phyloP scores from a whole-genome alignment of 129 eudicot genomes.

The Centaurea solstitialis region DNA sequence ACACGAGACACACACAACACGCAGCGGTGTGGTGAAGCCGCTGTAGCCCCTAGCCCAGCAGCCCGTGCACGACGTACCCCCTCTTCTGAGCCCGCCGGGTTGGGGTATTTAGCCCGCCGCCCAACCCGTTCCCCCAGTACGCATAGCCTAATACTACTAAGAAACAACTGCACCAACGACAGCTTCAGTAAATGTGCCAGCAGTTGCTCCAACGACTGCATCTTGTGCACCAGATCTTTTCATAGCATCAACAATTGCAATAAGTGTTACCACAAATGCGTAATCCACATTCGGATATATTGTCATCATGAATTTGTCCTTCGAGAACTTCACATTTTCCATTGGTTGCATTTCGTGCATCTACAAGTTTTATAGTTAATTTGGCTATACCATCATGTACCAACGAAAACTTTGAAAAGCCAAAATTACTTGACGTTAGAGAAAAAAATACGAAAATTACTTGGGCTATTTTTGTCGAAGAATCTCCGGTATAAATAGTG shows the following conservation, averaged over 20 bases:
- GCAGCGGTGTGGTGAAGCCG: no score
- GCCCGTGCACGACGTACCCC: no score
- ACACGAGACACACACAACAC: no score
- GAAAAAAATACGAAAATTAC: background rate
- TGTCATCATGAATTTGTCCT: conserved; percentile 48
- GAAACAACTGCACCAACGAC: background rate
- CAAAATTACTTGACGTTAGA: background rate
- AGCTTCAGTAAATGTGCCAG: background rate
- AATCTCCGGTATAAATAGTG: conserved; percentile 34
- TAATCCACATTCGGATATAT: conserved; percentile 44
- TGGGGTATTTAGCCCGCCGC: no score
- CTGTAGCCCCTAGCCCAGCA: no score
- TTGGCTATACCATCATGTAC: background rate
- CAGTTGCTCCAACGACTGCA: background rate
- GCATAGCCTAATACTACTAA: background rate
- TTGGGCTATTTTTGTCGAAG: conserved; percentile 40
- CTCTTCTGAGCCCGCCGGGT: no score
- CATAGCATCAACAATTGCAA: conserved; percentile 40
- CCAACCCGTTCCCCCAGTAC: no score
- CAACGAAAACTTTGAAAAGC: no score
- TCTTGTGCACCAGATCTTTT: background rate
- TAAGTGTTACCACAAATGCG: conserved; percentile 49
- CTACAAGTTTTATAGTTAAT: conserved; percentile 15
- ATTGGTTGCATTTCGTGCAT: conserved; percentile 34
- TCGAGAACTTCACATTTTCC: conserved; percentile 28